Evolutionary conservation across 345 rosid species (phyloP).

Genomic region (Ceriops zippeliana): DNA sequence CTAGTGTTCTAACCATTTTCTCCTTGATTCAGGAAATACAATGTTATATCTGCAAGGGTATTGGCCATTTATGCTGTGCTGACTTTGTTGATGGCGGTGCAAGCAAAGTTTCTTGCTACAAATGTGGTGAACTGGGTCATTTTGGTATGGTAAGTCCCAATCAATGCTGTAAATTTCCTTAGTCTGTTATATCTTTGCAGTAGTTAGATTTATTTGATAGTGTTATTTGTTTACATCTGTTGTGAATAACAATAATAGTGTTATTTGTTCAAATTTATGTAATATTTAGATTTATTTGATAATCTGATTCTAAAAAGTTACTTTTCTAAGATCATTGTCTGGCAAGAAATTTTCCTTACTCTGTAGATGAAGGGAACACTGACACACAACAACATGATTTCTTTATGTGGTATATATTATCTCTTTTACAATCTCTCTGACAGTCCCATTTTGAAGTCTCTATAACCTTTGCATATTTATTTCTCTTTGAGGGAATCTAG

Average conservation of each 20-base stretch:
- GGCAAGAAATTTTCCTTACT: too few species aligned
- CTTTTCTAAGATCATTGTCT: too few species aligned
- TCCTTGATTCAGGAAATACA: constrained; percentile 64
- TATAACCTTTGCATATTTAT: too few species aligned
- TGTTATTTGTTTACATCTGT: not conserved
- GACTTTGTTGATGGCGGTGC: constrained; percentile 33
- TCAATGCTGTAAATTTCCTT: not conserved
- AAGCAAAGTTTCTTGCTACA: constrained; percentile 73
- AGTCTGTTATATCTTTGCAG: not conserved
- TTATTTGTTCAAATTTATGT: not conserved
- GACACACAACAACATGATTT: too few species aligned
- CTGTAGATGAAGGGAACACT: too few species aligned
- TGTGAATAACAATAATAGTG: not conserved
- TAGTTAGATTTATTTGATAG: not conserved
- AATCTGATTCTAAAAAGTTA: not conserved
- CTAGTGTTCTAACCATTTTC: not conserved
- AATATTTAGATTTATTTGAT: not conserved
- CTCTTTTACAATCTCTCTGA: too few species aligned
- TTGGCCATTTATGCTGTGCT: constrained; percentile 82
- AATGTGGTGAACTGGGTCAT: constrained; percentile 85
- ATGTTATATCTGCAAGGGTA: constrained; percentile 72
- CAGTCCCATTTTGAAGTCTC: too few species aligned
- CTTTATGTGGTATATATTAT: too few species aligned
- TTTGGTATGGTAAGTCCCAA: constrained; percentile 64
- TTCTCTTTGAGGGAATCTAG: too few species aligned